Conservation (phyloP, 257 asterid species). For the Knoxia roxburghii region DNA sequence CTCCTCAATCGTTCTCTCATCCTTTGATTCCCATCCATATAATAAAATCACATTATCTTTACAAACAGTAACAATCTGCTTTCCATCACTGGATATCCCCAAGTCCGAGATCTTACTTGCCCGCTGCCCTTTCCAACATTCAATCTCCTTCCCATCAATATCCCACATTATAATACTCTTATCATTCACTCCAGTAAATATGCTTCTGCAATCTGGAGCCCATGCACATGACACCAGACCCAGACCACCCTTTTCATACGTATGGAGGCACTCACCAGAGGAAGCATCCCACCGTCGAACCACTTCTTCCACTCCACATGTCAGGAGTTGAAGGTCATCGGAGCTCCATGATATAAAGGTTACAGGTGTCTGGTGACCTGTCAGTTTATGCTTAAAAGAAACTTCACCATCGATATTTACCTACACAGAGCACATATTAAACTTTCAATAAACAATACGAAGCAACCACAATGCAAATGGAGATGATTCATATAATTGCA, state of each 20-base stretch:
- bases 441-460: constrained; percentile 2
- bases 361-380: constrained; percentile 73
- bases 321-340: constrained; percentile 65
- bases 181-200: constrained; percentile 71
- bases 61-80: constrained; percentile 64
- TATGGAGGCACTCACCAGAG: constrained; percentile 68
- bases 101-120: constrained; percentile 63
- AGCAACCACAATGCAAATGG: constrained; percentile 3
- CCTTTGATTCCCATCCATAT: constrained; percentile 67
- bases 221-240: constrained; percentile 88
- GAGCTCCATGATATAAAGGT: constrained; percentile 82
- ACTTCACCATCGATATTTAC: constrained; percentile 47
- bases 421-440: constrained; percentile 26
- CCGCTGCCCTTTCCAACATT: constrained; percentile 79
- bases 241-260: constrained; percentile 57
- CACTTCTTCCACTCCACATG: constrained; percentile 80
- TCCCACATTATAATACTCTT: constrained; percentile 87
- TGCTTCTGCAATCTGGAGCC: constrained; percentile 64
- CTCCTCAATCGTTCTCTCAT: constrained; percentile 70
- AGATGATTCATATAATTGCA: neutral
- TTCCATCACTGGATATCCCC: constrained; percentile 56
- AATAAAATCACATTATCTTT: constrained; percentile 51
- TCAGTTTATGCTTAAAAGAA: constrained; percentile 44
- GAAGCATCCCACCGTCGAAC: constrained; percentile 77
- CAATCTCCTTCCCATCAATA: constrained; percentile 74